Base-by-base conservation (phyloP, 202 grass and related monocot genomes). In the Cymbopogon flexuosus region DNA sequence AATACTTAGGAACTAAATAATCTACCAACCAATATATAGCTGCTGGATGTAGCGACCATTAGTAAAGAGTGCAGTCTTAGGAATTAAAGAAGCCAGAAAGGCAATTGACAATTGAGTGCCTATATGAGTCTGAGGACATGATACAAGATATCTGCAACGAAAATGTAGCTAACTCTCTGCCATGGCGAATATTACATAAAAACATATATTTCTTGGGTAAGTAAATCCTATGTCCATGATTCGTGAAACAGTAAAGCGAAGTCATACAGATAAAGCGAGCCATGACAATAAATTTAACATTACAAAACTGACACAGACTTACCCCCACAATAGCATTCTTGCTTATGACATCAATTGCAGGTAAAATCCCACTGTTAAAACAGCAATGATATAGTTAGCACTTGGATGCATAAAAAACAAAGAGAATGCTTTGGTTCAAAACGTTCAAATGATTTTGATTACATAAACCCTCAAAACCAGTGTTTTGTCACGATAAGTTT, bases 281-380 rank as follows among this genome's bases (percentile, higher is more conserved):
- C 24, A 43, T 59, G n/a, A 45, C 40, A 82, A 14, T 19, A 75
- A 58, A 66, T 16, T 33, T 66, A 30, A 62, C 49, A 76, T 3
- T 10, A 30, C 13, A 27, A 58, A 60, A 36, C 29, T 37, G 27
- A 36, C 22, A 12, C 16, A 76, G 10, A 84, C 93, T 89, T 87
- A 97, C 90, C 88, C 93, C 93, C 21, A 97, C 90, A 30, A 97
- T 88, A 71, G 72, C 81, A 79, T 76, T 87, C 57, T 84, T 85
- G 41, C 86, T 75, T 79, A 97, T 85, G 35, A 93, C 59, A 91
- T 97, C 93, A 72, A 97, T 89, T 82, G 90, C 93, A 14, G 90
- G 84, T 75, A 97, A 93, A 87, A 93, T 97, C 65, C 93, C 93
- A 78, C 90, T 91, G 73, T 16, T 76, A 61, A 84, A 65, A 90